These are phyloP conservation scores for Myrica gale DNA, from an alignment of 306 rosid species.

Conservation along the genomic window DNA sequence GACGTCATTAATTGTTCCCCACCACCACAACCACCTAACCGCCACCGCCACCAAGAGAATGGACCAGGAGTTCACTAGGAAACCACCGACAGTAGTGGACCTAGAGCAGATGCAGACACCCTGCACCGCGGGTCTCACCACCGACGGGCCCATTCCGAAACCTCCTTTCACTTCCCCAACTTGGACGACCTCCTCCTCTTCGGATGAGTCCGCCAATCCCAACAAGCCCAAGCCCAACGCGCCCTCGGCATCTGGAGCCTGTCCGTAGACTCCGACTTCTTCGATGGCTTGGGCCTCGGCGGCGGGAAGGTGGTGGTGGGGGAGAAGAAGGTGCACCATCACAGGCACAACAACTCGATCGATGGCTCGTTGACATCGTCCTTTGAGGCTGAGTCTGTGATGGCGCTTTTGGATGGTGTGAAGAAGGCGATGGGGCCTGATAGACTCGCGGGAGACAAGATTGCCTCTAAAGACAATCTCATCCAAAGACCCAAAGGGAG, in stretches of 20 bases:
- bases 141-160: conserved; percentile 93
- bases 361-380: conserved; percentile 64
- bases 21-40: neutral
- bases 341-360: conserved; percentile 80
- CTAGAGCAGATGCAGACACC: conserved; percentile 72
- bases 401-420: conserved; percentile 40
- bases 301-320: conserved; percentile 41
- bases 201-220: conserved; percentile 47
- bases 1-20: neutral
- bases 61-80: conserved; percentile 48
- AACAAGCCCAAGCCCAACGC: too few species aligned
- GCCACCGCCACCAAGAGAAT: conserved; percentile 7
- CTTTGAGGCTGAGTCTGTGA: conserved; percentile 54
- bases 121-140: conserved; percentile 72
- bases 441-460: too few species aligned
- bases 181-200: conserved; percentile 88
- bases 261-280: conserved; percentile 91
- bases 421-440: conserved; percentile 83
- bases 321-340: conserved; percentile 50
- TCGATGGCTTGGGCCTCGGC: conserved; percentile 54
- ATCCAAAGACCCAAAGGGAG: too few species aligned
- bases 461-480: too few species aligned
- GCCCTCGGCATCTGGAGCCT: conserved; percentile 57
- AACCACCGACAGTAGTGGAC: conserved; percentile 47
- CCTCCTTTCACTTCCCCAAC: conserved; percentile 70